Evolutionary conservation across 441 rosid species (phyloP), one percentile per base, ranked within the genome.

Genomic region (Manihot esculenta): DNA sequence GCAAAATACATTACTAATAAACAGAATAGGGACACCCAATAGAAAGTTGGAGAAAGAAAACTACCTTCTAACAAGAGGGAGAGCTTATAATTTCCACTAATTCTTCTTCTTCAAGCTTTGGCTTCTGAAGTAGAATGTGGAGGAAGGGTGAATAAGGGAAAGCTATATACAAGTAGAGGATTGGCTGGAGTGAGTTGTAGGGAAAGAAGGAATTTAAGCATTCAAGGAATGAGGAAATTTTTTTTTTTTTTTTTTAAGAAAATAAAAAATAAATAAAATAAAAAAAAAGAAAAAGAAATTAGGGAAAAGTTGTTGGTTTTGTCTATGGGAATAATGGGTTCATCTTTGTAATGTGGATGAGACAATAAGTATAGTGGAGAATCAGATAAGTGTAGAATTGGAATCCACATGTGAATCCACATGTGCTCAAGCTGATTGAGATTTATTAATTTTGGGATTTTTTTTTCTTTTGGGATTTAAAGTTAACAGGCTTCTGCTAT

Each of bases 381-480:
- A 74, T 74, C 73, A 38, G 21, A 17, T 17, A 21, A 47, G 66
- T n/a, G 47, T 23, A n/a, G 61, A 79, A 67, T 26, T 83, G 88
- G 85, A 74, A 42, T 81, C 84, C 88, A 79, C 86, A 17, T 74
- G 62, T 74, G 82, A 77, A 71, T 69, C 74, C 84, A 72, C 63
- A 55, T n/a, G 9, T 51, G 20, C 27, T 50, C 53, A 0, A 13
- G 35, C 35, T 30, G 35, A 30, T 30, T 1, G 35, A 30, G 35
- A 30, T 30, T 30, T 30, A 1, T 30, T 30, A 30, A 30, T 1
- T 30, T 30, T 2, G 35, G 35, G 4, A 30, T 30, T 30, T 30
- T 30, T 30, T 30, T 30, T 30, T 30, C 4, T 1, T 30, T 30
- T n/a, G n/a, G 35, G 35, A 30, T 30, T 30, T 30, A 30, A 4